These are phyloP conservation scores for Xenoacremonium recifei DNA, from an alignment of 2,329 filamentous ascomycete species.

Conservation along the genomic window DNA sequence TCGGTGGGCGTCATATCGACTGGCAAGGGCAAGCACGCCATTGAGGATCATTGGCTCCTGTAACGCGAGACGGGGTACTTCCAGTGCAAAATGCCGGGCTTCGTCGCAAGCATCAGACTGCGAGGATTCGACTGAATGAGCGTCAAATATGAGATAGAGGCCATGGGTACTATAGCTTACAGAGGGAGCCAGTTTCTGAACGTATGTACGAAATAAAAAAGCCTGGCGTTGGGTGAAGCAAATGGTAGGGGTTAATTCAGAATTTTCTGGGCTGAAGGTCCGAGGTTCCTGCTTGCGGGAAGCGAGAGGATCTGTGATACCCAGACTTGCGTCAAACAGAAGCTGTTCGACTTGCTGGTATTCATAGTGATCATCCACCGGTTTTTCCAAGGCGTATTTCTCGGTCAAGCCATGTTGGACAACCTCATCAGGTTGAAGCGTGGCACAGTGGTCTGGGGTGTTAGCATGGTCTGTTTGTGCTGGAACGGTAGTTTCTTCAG, in stretches of 20 bases:
- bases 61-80: constrained; percentile 45
- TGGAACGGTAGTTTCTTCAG: background rate
- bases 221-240: constrained; percentile 6
- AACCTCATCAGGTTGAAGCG: background rate
- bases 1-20: constrained; percentile 40
- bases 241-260: background rate
- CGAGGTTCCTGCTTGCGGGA: constrained; percentile 50
- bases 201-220: constrained; percentile 8
- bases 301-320: constrained; percentile 28
- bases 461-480: background rate
- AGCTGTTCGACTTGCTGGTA: too few species aligned
- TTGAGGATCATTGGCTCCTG: constrained; percentile 45
- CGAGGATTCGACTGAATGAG: background rate
- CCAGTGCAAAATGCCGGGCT: constrained; percentile 39
- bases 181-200: constrained; percentile 7
- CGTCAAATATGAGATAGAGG: background rate
- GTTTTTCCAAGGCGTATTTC: too few species aligned
- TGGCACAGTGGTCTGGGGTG: background rate
- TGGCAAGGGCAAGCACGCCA: constrained; percentile 44
- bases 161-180: constrained; percentile 4
- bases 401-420: too few species aligned
- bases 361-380: too few species aligned
- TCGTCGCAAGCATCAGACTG: constrained; percentile 17
- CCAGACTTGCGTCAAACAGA: background rate
- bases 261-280: constrained; percentile 67